Conservation (phyloP, 495 filamentous ascomycete species). For the Hyaloscypha hepaticicola region DNA sequence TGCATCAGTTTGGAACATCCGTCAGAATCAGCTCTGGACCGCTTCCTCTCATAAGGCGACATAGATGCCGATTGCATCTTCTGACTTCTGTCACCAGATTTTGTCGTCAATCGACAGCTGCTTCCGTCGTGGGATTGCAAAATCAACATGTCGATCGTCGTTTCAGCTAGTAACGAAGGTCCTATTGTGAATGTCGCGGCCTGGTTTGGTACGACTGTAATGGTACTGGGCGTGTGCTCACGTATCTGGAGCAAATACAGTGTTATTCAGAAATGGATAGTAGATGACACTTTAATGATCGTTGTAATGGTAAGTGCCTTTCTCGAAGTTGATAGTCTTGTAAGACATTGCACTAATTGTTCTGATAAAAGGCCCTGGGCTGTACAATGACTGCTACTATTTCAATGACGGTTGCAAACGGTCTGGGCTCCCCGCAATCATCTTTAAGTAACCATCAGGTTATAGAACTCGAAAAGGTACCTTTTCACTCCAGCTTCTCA, state of each 20-base stretch:
- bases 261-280: not conserved
- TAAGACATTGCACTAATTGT: not conserved
- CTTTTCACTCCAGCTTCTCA: not conserved
- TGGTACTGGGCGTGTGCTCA: constrained; percentile 8
- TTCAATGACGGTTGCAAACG: constrained; percentile 13
- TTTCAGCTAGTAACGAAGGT: constrained; percentile 4
- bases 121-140: not conserved
- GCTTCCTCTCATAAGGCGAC: not conserved
- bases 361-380: not conserved
- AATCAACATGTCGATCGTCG: not conserved
- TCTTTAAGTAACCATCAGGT: constrained; percentile 11
- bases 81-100: not conserved
- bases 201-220: constrained; percentile 14
- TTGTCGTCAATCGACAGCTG: not conserved
- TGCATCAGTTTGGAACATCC: not conserved
- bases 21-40: not conserved
- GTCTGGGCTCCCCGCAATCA: constrained; percentile 9
- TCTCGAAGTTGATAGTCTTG: not conserved
- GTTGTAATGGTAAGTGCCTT: constrained; percentile 8
- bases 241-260: constrained; percentile 11
- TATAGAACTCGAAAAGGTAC: constrained; percentile 13
- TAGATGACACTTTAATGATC: constrained; percentile 8
- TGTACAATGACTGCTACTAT: constrained; percentile 18
- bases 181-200: not conserved
- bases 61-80: not conserved